Percentiles rank a stretch among this genome's conserved stretches.
Evolutionary conservation across 306 rosid species (phyloP).

Genomic region (Leucaena leucocephala): DNA sequence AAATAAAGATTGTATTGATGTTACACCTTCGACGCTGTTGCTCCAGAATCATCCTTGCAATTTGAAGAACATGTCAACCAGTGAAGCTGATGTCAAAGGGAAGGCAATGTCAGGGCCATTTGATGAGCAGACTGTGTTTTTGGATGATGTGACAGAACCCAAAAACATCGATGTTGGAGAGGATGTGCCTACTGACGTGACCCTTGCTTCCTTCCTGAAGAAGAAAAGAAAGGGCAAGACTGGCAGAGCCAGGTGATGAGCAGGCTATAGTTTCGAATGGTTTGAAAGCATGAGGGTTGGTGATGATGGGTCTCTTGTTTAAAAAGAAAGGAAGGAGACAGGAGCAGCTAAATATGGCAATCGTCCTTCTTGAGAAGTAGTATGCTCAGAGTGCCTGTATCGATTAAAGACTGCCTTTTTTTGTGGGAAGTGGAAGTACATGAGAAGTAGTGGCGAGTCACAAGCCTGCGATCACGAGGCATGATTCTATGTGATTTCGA

Average conservation of each 20-base stretch:
- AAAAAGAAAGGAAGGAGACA: constrained; percentile 32
- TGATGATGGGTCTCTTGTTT: constrained; percentile 22
- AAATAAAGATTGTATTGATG: constrained; percentile 5
- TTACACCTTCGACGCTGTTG: not conserved
- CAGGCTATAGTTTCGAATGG: constrained; percentile 26
- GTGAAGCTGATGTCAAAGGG: constrained; percentile 21
- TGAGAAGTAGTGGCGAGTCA: not conserved
- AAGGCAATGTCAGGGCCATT: constrained; percentile 32
- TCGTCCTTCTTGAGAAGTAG: not conserved
- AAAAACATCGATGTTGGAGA: constrained; percentile 24
- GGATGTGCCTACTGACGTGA: constrained; percentile 16
- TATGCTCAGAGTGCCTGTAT: not conserved
- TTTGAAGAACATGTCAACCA: constrained; percentile 11
- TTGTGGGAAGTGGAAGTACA: not conserved
- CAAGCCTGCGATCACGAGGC: not conserved
- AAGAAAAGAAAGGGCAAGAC: constrained; percentile 33
- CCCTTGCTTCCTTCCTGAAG: constrained; percentile 34
- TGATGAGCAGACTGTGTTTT: constrained; percentile 25
- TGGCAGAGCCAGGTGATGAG: constrained; percentile 34
- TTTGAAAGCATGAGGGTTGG: constrained; percentile 23
- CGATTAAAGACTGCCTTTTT: not conserved
- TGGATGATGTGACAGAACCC: constrained; percentile 36
- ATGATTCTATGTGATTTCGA: not conserved
- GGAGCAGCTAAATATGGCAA: constrained; percentile 24
- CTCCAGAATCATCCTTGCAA: constrained; percentile 3